phyloP scores from a whole-genome alignment of 1,284 basidiomycete species.

The Sanghuangporus baumii region DNA sequence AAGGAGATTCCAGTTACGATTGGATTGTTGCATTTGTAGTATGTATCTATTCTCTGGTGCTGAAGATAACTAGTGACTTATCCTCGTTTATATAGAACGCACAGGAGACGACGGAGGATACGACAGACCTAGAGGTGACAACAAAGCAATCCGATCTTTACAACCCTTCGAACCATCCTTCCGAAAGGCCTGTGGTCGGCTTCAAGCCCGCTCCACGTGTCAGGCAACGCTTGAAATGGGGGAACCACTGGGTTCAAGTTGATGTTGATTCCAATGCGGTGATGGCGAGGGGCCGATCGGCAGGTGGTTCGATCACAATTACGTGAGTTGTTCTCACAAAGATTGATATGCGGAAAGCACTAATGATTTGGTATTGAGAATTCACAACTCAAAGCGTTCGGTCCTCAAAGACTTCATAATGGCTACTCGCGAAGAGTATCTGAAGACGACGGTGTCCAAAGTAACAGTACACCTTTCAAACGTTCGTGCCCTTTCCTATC shows the following conservation, averaged over 20 bases:
- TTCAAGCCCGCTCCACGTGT: constrained; percentile 14
- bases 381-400: constrained; percentile 14
- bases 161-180: not conserved
- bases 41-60: not conserved
- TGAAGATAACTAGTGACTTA: not conserved
- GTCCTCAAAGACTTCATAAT: constrained; percentile 10
- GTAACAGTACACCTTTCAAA: constrained; percentile 13
- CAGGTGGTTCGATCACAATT: constrained; percentile 4
- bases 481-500: not conserved
- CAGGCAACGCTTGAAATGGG: constrained; percentile 10
- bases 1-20: constrained; percentile 14
- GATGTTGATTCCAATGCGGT: constrained; percentile 4
- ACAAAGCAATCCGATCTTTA: constrained; percentile 11
- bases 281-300: not conserved
- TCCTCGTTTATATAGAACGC: not conserved
- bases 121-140: constrained; percentile 11
- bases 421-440: constrained; percentile 12
- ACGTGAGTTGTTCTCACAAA: constrained; percentile 5
- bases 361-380: not conserved
- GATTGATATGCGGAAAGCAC: not conserved
- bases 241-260: constrained; percentile 12
- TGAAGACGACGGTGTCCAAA: constrained; percentile 9
- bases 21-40: constrained; percentile 17
- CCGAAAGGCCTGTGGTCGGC: not conserved
- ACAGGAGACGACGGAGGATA: not conserved